phyloP scores from a whole-genome alignment of 2,329 filamentous ascomycete species.

The Cucurbitaria berberidis region DNA sequence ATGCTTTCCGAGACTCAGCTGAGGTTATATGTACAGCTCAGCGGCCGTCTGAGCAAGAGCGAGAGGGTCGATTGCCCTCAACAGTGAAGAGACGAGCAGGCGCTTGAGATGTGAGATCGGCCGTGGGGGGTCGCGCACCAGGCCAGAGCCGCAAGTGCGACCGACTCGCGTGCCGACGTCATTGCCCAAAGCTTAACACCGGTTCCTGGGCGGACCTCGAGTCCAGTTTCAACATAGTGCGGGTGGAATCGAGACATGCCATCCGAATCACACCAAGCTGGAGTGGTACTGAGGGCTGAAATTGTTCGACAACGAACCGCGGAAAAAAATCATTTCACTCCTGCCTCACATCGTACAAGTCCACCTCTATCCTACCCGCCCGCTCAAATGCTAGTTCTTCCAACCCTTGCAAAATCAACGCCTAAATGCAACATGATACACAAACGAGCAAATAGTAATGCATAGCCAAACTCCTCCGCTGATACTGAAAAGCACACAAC shows the following conservation, averaged over 20 bases:
- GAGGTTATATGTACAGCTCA: constrained; percentile 14
- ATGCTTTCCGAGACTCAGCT: constrained; percentile 2
- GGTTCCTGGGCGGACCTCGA: neutral
- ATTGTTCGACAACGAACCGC: constrained; percentile 7
- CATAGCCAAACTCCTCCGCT: constrained; percentile 44
- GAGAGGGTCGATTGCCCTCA: constrained; percentile 26
- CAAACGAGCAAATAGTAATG: constrained; percentile 28
- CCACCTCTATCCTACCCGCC: constrained; percentile 18
- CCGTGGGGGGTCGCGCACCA: constrained; percentile 28
- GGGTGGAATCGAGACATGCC: constrained; percentile 8
- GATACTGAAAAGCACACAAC: constrained; percentile 30
- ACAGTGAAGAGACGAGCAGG: constrained; percentile 20
- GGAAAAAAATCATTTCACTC: constrained; percentile 9
- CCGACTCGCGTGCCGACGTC: constrained; percentile 24
- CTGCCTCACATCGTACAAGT: constrained; percentile 31
- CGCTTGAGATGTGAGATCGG: constrained; percentile 29
- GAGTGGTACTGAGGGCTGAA: constrained; percentile 11
- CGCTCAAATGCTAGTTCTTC: constrained; percentile 25
- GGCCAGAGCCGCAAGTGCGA: constrained; percentile 25
- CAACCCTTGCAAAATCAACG: constrained; percentile 15
- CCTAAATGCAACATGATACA: constrained; percentile 32
- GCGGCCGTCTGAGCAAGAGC: constrained; percentile 16
- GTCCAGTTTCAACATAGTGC: constrained; percentile 9
- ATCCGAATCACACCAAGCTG: constrained; percentile 11
- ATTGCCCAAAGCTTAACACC: constrained; percentile 25